These are phyloP conservation scores for Baorangia bicolor DNA, from an alignment of 768 basidiomycete genomes.

Conservation along the genomic window DNA sequence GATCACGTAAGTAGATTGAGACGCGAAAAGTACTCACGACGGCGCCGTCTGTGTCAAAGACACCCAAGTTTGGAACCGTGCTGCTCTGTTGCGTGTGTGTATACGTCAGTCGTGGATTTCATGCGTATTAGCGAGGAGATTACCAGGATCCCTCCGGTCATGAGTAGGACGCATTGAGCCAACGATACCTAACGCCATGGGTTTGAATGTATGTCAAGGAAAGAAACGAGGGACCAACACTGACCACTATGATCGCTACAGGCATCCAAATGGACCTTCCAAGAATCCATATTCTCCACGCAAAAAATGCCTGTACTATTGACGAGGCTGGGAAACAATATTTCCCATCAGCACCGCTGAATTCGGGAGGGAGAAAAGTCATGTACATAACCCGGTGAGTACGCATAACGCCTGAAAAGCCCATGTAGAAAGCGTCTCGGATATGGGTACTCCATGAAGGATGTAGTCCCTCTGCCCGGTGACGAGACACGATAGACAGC, in stretches of 20 bases:
- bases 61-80: background rate
- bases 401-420: slow-evolving; percentile 6
- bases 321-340: background rate
- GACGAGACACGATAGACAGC: slow-evolving; percentile 7
- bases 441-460: background rate
- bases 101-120: background rate
- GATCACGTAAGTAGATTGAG: background rate
- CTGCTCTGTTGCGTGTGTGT: background rate
- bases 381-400: slow-evolving; percentile 8
- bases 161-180: slow-evolving; percentile 1
- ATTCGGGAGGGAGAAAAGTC: background rate
- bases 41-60: slow-evolving; percentile 4
- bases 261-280: slow-evolving; percentile 5
- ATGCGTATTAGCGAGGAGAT: background rate
- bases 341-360: background rate
- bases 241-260: background rate
- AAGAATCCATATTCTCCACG: slow-evolving; percentile 9
- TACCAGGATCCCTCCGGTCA: slow-evolving; percentile 3
- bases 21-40: background rate
- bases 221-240: background rate
- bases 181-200: background rate
- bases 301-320: slow-evolving; percentile 6
- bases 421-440: slow-evolving; percentile 5
- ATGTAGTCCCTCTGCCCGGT: slow-evolving; percentile 9
- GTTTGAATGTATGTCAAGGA: background rate